phyloP scores from a whole-genome alignment of 495 filamentous ascomycete species.

The Tuber umbilicatum region DNA sequence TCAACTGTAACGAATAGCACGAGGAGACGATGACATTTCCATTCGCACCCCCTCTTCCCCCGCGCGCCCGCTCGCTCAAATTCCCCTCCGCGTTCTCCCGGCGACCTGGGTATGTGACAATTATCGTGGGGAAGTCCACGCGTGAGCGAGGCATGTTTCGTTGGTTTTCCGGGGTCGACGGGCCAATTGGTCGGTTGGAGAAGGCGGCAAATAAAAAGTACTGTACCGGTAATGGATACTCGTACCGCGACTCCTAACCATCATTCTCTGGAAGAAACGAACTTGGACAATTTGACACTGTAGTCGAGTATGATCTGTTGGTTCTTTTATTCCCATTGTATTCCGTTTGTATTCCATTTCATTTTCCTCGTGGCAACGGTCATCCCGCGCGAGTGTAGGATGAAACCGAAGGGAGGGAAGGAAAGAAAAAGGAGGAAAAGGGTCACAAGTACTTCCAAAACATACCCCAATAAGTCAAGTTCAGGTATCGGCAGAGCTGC shows the following conservation, averaged over 20 bases:
- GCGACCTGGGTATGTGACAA: background rate
- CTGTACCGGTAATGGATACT: too few relatives aligned
- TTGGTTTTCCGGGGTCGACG: background rate
- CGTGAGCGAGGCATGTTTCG: background rate
- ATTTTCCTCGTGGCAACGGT: background rate
- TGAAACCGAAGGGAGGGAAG: background rate
- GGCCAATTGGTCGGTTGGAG: background rate
- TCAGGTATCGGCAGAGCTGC: background rate
- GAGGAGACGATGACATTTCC: background rate
- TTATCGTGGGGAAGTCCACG: background rate
- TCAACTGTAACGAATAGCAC: background rate
- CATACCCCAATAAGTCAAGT: background rate
- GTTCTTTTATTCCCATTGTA: too few relatives aligned
- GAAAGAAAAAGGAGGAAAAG: background rate
- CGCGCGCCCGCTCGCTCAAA: background rate
- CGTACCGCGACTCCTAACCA: too few relatives aligned
- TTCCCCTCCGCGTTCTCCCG: background rate
- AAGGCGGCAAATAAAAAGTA: background rate
- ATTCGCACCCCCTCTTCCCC: background rate
- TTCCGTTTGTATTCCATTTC: too few relatives aligned
- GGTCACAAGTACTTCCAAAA: background rate
- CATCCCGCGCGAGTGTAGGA: background rate
- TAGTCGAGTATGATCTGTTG: background rate
- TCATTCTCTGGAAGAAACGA: background rate
- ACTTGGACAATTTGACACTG: background rate